These are phyloP conservation scores for Nicotiana noctiflora DNA, from an alignment of 257 asterid genomes.

Conservation along the genomic window DNA sequence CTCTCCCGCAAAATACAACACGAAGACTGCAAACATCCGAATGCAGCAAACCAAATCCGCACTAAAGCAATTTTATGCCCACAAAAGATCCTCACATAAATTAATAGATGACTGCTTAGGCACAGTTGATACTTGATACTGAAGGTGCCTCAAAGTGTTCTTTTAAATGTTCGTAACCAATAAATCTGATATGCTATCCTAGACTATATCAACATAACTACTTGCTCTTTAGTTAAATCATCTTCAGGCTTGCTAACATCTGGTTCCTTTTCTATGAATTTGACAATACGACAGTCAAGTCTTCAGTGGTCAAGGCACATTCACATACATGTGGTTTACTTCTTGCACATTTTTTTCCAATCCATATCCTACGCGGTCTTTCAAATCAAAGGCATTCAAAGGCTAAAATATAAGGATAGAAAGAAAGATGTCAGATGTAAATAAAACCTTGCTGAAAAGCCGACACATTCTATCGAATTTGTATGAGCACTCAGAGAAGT, in stretches of 20 bases:
- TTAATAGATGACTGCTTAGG: not conserved
- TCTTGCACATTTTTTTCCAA: no score
- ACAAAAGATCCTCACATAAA: not conserved
- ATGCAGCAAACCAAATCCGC: not conserved
- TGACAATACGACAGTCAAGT: no score
- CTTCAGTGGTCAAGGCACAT: no score
- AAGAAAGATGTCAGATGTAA: constrained; percentile 5
- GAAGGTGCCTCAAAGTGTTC: not conserved
- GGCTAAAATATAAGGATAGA: not conserved
- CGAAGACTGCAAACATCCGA: not conserved
- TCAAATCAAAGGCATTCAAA: not conserved
- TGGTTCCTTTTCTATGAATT: not conserved
- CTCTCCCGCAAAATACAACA: not conserved
- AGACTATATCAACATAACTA: not conserved
- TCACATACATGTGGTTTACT: no score
- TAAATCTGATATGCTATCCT: not conserved
- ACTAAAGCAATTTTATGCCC: no score
- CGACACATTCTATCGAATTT: constrained; percentile 78
- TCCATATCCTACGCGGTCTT: not conserved
- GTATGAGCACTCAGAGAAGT: constrained; percentile 58
- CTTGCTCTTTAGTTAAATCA: not conserved
- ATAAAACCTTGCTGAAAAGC: constrained; percentile 60
- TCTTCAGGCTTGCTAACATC: not conserved
- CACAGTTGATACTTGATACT: not conserved
- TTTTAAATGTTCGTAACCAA: not conserved